Base-by-base conservation (phyloP, 176 grass and related monocot genomes). In the Eremochloa ophiuroides region DNA sequence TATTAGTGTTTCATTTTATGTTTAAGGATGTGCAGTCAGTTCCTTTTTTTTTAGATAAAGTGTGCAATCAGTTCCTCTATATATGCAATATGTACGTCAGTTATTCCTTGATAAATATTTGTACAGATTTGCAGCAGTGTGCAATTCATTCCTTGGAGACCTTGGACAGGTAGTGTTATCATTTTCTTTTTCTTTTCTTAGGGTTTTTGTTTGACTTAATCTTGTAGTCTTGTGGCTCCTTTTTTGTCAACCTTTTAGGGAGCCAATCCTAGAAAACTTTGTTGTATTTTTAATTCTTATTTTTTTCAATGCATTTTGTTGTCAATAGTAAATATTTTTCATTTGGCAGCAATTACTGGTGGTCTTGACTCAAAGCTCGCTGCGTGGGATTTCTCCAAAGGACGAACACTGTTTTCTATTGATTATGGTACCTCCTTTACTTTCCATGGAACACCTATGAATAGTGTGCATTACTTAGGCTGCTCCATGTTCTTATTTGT, bases 361-460 rank as follows among this genome's bases (percentile, higher is more conserved):
- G 90, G 92, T 33, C 92, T 95, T 35, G 95, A 98, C 74, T 95
- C 88, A 34, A 94, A 91, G 82, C 90, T 98, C 72, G 82, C 68
- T 66, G 79, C 85, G 1, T 98, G 95, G 95, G 95, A 98, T 86
- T 95, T 98, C 85, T 98, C 95, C 59, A 98, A 89, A 91, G 92
- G 88, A 9, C 88, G 90, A 55, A 64, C 68, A 74, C 71, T 89
- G 55, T 85, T 88, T 89, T 85, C 85, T 59, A 98, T 98, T 75
- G 90, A 98, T 88, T 95, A 98, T 33, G 95, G 92, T 98, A 89
- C 65, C 17, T 65, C 3, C 14, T 71, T 85, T 71, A 47, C 39
- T 27, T 85, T 81, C 42, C 30, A 59, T 13, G 67, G 15, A 80
- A 76, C 39, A n/a, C 43, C 14, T 44, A 14, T 53, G 68, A 28